A percentile compares a stretch with the other conserved stretches of the same genome.
phyloP scores from a whole-genome alignment of 2,329 filamentous ascomycete species.

The Aspergillus cejpii region DNA sequence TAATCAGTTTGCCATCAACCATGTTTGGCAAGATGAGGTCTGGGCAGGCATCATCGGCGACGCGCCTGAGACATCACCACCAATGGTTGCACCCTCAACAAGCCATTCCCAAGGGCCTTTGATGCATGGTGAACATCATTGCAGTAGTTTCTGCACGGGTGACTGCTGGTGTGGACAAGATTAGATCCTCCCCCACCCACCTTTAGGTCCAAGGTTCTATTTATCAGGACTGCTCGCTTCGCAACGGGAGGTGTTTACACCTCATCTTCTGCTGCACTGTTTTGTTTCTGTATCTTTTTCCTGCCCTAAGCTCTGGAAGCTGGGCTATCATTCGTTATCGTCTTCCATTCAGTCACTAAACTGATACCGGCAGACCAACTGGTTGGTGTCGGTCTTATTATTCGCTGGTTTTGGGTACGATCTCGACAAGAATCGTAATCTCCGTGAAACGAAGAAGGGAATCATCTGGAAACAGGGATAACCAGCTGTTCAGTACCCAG shows the following conservation, averaged over 20 bases:
- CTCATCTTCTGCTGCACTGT: constrained; percentile 13
- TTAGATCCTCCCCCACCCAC: constrained; percentile 8
- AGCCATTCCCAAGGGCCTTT: constrained; percentile 9
- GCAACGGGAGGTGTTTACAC: constrained; percentile 16
- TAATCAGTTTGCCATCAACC: constrained; percentile 1
- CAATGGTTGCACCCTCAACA: constrained; percentile 15
- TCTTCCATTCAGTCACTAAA: constrained; percentile 14
- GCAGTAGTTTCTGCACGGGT: constrained; percentile 30
- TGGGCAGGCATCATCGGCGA: constrained; percentile 6
- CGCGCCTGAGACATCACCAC: constrained; percentile 13
- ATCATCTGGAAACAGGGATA: too few relatives aligned
- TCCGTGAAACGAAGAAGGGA: too few relatives aligned
- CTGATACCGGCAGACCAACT: constrained; percentile 20
- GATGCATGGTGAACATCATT: constrained; percentile 24
- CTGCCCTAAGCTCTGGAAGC: constrained; percentile 33
- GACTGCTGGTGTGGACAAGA: constrained; percentile 9
- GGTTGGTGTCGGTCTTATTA: constrained; percentile 30
- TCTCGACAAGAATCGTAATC: too few relatives aligned
- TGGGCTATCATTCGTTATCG: constrained; percentile 22
- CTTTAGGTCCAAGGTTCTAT: constrained; percentile 18
- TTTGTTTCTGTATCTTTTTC: constrained; percentile 21
- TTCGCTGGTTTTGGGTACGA: too few relatives aligned
- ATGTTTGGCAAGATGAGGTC: neutral
- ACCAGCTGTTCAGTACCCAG: too few relatives aligned
- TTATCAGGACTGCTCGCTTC: constrained; percentile 26